Evolutionary conservation across 805 yeast species (phyloP).

Genomic region (Kurtzmaniella fragi): DNA sequence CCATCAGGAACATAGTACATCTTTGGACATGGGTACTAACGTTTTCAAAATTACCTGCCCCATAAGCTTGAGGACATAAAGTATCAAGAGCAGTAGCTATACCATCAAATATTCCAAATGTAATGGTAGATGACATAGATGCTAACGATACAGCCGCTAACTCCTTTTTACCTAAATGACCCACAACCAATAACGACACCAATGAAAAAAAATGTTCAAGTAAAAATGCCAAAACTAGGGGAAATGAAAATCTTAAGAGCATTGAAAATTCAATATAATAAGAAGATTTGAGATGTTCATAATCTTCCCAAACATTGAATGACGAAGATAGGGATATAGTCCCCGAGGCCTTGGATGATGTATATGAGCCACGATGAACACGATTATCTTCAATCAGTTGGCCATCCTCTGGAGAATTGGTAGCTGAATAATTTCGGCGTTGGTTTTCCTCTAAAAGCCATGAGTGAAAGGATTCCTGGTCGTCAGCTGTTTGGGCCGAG

Average conservation of each 20-base stretch:
- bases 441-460: constrained; percentile 42
- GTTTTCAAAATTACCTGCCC: constrained; percentile 35
- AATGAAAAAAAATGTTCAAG: constrained; percentile 41
- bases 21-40: constrained; percentile 36
- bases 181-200: constrained; percentile 39
- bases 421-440: constrained; percentile 10
- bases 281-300: constrained; percentile 24
- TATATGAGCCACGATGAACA: not conserved
- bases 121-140: constrained; percentile 39
- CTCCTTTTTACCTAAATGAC: constrained; percentile 40
- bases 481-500: constrained; percentile 30
- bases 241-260: constrained; percentile 30
- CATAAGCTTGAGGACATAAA: constrained; percentile 42
- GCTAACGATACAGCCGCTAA: constrained; percentile 43
- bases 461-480: constrained; percentile 36
- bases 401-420: constrained; percentile 3
- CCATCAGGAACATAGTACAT: constrained; percentile 28
- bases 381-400: not conserved
- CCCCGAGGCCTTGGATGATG: constrained; percentile 3
- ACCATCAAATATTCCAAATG: constrained; percentile 42
- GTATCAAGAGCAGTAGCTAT: constrained; percentile 44
- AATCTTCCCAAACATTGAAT: constrained; percentile 24
- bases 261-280: constrained; percentile 21
- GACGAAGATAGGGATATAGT: constrained; percentile 4
- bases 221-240: constrained; percentile 36